Conservation (phyloP, 202 grass and related monocot species). For the Elaeis oleifera region DNA sequence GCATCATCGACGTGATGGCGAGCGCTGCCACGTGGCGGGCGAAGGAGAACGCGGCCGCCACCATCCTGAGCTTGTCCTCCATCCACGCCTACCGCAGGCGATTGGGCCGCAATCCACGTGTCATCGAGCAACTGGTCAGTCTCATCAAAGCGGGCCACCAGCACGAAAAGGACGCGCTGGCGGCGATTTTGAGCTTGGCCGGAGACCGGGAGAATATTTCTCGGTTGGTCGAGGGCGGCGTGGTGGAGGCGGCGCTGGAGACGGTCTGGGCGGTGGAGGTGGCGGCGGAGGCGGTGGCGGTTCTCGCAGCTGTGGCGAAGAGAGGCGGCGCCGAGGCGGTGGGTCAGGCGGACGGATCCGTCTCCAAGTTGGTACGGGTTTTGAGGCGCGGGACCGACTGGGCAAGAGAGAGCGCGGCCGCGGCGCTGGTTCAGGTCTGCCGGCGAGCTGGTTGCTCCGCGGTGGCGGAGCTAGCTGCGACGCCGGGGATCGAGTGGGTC, state of each 20-base stretch:
- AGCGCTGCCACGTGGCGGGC: constrained; percentile 59
- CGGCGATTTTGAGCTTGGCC: constrained; percentile 63
- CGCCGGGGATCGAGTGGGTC: constrained; percentile 80
- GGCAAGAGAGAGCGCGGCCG: constrained; percentile 57
- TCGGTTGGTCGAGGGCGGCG: constrained; percentile 52
- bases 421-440: constrained; percentile 71
- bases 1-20: constrained; percentile 40
- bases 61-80: constrained; percentile 59
- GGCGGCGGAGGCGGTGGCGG: constrained; percentile 41
- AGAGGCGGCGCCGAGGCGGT: constrained; percentile 78
- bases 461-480: constrained; percentile 52
- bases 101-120: constrained; percentile 42
- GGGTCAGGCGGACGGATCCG: constrained; percentile 29
- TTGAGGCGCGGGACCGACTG: constrained; percentile 70
- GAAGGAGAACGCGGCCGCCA: constrained; percentile 76
- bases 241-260: constrained; percentile 35
- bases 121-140: constrained; percentile 38
- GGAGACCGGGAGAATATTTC: constrained; percentile 76
- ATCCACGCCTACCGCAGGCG: constrained; percentile 63
- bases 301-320: constrained; percentile 57
- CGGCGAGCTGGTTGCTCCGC: constrained; percentile 40
- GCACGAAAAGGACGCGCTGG: constrained; percentile 74
- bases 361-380: constrained; percentile 42
- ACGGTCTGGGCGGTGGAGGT: constrained; percentile 42
- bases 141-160: constrained; percentile 41